Evolutionary conservation across 441 rosid species (phyloP), one percentile per base, ranked within the genome.

Genomic region (Adansonia rubrostipa): DNA sequence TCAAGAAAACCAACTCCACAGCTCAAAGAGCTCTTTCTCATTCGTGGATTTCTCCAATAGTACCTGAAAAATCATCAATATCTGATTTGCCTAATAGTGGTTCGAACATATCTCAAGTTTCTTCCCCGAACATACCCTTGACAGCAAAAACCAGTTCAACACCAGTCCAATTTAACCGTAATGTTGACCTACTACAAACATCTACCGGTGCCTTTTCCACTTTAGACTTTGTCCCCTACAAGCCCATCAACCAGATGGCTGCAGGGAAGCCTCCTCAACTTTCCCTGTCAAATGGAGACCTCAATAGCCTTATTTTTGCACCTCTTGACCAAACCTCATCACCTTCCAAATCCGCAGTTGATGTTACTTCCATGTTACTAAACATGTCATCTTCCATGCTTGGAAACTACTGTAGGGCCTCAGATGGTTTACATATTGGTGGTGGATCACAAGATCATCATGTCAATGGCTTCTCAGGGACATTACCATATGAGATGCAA

Each of bases 1-100:
- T 94, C 89, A 94, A 89, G 90, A 94, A 92, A 85, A 87, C 94
- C 7, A 92, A 84, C 77, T 85, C 97, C 56, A 78, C 93, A 19
- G 84, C 90, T 70, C 91, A 90, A 82, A 88, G 97, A 81, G 89
- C 90, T 77, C 84, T 90, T 51, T 87, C 92, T 24, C 89, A 91
- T 11, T 90, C 97, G 0, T 93, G 91, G 91, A 86, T 91, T 45
- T 89, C 95, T 77, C 80, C 93, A 9, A 60, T 0, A 36, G 75
- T 85, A 61, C 82, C 89, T 62, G 87, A 87, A 74, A 75, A 84
- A 47, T 72, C 84, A 51, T 45, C 88, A 53, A 74, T 77, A 17
- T 80, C 81, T 47, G 82, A 76, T 61, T 22, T 61, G 65, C 7
- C 22, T 61, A 24, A 40, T 61, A 61, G 65, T 22, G 40, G n/a